These are phyloP conservation scores for Dipteronia dyeriana DNA, from an alignment of 345 rosid genomes.

Conservation along the genomic window DNA sequence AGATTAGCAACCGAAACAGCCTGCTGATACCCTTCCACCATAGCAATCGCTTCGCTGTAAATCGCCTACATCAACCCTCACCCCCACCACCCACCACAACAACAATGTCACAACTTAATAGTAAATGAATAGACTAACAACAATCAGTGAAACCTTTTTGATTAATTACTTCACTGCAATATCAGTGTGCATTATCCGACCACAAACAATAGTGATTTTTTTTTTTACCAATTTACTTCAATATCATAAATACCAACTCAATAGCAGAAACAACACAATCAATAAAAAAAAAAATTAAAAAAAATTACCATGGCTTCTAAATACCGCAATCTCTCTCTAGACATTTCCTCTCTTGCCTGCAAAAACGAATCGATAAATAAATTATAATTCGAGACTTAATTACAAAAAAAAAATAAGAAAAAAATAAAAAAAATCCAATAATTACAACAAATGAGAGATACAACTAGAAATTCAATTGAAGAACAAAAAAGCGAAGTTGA, in stretches of 20 bases:
- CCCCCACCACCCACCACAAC: neutral
- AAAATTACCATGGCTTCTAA: constrained; percentile 86
- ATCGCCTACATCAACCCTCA: constrained; percentile 51
- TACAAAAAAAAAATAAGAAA: too few relatives aligned
- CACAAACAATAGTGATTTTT: neutral
- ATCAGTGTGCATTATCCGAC: too few relatives aligned
- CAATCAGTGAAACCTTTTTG: too few relatives aligned
- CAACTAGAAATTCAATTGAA: neutral
- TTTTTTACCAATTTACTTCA: constrained; percentile 14
- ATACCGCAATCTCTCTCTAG: constrained; percentile 81
- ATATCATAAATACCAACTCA: neutral
- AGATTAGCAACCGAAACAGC: constrained; percentile 67
- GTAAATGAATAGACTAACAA: constrained; percentile 14
- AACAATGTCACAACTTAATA: neutral
- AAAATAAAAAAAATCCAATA: neutral
- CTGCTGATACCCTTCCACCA: constrained; percentile 97
- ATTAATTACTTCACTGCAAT: too few relatives aligned
- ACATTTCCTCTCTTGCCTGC: constrained; percentile 98
- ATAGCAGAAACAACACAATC: neutral
- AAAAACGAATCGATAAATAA: constrained; percentile 10
- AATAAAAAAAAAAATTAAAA: neutral
- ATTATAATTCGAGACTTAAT: neutral
- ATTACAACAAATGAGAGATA: neutral
- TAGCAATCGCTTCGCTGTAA: constrained; percentile 80
- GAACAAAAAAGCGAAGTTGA: neutral